Evolutionary conservation across 768 basidiomycete genomes (phyloP).

Genomic region (Pulveroboletus sp.): DNA sequence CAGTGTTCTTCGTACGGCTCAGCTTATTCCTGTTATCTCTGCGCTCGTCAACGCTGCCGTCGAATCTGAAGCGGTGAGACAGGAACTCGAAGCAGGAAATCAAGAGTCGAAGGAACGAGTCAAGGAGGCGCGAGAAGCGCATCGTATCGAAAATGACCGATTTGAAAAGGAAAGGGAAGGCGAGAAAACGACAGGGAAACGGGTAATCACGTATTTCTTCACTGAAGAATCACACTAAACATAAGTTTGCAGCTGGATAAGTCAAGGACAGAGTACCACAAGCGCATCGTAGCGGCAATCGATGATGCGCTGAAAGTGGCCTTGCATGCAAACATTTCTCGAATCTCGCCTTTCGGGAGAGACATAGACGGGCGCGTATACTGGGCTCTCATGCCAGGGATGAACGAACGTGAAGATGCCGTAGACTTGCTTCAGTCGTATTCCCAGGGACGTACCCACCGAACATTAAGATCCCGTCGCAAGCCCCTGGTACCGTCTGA

Average conservation of each 20-base stretch:
- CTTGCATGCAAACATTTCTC: conserved; percentile 41
- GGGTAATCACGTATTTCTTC: conserved; percentile 5
- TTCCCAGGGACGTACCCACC: conserved; percentile 28
- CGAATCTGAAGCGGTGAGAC: conserved; percentile 43
- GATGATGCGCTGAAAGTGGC: conserved; percentile 55
- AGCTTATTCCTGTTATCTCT: conserved; percentile 62
- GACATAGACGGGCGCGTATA: conserved; percentile 66
- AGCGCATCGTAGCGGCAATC: conserved; percentile 42
- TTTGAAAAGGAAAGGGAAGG: conserved; percentile 41
- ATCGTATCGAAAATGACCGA: conserved; percentile 29
- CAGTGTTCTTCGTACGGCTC: conserved; percentile 43
- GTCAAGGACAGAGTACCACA: conserved; percentile 44
- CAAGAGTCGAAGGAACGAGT: conserved; percentile 51
- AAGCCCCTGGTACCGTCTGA: conserved; percentile 37
- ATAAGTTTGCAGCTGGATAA: conserved; percentile 36
- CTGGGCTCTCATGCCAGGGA: conserved; percentile 60
- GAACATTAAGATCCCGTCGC: conserved; percentile 33
- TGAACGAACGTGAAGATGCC: conserved; percentile 51
- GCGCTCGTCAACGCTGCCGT: conserved; percentile 53
- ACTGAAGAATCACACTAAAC: not conserved
- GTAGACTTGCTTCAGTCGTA: conserved; percentile 25
- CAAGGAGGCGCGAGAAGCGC: conserved; percentile 49
- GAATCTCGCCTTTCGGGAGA: conserved; percentile 60
- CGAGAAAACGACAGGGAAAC: conserved; percentile 43
- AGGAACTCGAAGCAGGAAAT: conserved; percentile 56